Evolutionary conservation across 305 asterid species (phyloP).

Genomic region (Solanum hybrid): DNA sequence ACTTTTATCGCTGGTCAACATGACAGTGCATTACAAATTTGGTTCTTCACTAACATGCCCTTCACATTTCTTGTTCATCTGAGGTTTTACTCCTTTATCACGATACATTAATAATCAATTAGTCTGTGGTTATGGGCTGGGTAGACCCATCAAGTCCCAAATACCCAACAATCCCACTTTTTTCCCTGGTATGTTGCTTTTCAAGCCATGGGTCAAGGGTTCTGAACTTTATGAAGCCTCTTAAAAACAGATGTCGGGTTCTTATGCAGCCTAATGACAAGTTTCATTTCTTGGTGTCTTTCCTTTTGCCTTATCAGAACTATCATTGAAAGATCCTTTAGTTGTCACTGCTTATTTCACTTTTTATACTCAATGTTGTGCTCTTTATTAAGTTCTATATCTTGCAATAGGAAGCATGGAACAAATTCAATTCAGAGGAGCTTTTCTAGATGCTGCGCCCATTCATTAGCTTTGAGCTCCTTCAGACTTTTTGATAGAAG

Average conservation of each 20-base stretch:
- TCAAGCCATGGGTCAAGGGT: not conserved
- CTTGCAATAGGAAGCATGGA: slow-evolving; percentile 19
- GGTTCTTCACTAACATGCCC: not conserved
- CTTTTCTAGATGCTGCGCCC: slow-evolving; percentile 6
- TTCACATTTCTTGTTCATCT: not conserved
- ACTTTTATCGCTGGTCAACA: not conserved
- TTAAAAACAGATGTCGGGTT: not conserved
- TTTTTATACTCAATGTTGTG: not conserved
- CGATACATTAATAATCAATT: not conserved
- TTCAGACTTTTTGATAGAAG: not conserved
- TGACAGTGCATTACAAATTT: not conserved
- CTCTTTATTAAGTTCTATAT: not conserved
- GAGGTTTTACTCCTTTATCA: not conserved
- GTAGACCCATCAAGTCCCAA: not conserved
- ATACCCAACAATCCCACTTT: not conserved
- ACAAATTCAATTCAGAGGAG: slow-evolving; percentile 22
- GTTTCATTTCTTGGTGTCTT: not conserved
- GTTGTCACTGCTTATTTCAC: not conserved
- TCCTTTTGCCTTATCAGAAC: not conserved
- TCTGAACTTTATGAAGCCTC: not conserved
- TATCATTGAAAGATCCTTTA: not conserved
- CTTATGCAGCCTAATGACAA: not conserved
- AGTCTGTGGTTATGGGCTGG: not conserved
- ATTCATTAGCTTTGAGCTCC: slow-evolving; percentile 2
- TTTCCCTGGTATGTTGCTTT: not conserved